phyloP scores from a whole-genome alignment of 164 flowering plant species.

The Tetrastigma voinierianum region DNA sequence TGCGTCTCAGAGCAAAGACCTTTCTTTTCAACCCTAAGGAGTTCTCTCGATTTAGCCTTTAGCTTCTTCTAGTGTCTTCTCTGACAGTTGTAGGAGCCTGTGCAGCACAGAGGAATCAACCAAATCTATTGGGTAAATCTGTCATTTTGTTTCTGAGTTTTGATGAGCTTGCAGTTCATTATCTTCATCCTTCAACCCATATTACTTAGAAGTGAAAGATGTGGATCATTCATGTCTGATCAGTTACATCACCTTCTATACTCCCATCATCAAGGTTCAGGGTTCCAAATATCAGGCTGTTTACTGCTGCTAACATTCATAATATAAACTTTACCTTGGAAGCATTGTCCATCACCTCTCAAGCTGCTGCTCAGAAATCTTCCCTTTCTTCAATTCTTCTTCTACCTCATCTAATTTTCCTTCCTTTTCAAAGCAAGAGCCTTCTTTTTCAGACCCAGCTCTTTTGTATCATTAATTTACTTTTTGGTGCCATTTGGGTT shows the following conservation, averaged over 20 bases:
- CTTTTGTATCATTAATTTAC: slow-evolving; percentile 67
- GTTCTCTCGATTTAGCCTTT: slow-evolving; percentile 75
- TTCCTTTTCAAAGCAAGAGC: slow-evolving; percentile 79
- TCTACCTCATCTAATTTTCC: slow-evolving; percentile 82
- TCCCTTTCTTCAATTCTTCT: slow-evolving; percentile 72
- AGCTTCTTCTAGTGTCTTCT: slow-evolving; percentile 42
- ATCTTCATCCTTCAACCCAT: slow-evolving; percentile 76
- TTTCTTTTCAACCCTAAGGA: slow-evolving; percentile 72
- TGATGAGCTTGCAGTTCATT: slow-evolving; percentile 16
- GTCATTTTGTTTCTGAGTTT: slow-evolving; percentile 19
- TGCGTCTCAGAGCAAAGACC: slow-evolving; percentile 80
- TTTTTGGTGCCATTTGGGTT: slow-evolving; percentile 41
- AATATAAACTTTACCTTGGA: slow-evolving; percentile 18
- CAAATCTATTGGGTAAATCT: slow-evolving; percentile 3
- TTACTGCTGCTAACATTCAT: slow-evolving; percentile 15
- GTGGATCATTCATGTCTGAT: slow-evolving; percentile 84
- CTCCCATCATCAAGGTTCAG: slow-evolving; percentile 26
- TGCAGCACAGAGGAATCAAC: slow-evolving; percentile 13
- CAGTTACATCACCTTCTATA: slow-evolving; percentile 61
- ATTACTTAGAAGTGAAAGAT: slow-evolving; percentile 52
- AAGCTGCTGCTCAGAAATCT: slow-evolving; percentile 68
- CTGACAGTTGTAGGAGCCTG: slow-evolving; percentile 15
- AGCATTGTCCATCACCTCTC: slow-evolving; percentile 60
- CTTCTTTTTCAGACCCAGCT: slow-evolving; percentile 73
- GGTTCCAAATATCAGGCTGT: slow-evolving; percentile 15